Percentiles rank a stretch among this genome's conserved stretches.
phyloP scores from a whole-genome alignment of 148 eudicot species.

The Mesembryanthemum crystallinum region DNA sequence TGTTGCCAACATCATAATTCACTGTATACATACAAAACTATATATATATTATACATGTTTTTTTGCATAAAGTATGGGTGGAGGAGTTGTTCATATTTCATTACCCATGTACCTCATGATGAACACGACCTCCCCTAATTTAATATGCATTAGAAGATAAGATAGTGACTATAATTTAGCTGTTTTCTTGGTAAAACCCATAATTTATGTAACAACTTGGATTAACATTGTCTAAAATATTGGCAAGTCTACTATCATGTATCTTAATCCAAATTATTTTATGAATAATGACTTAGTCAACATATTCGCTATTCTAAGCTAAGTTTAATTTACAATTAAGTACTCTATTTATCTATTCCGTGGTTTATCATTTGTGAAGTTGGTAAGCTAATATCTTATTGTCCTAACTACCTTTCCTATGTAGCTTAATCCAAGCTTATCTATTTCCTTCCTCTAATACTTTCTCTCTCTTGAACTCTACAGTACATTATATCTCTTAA shows the following conservation, averaged over 20 bases:
- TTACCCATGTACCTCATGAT: conserved; percentile 24
- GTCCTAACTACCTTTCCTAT: conserved; percentile 26
- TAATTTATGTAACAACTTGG: conserved; percentile 20
- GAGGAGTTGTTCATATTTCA: conserved; percentile 22
- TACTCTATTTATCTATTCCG: conserved; percentile 11
- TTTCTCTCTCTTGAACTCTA: no score
- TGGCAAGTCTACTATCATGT: not conserved
- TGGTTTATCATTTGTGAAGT: conserved; percentile 22
- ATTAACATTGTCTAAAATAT: conserved; percentile 1
- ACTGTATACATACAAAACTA: conserved; percentile 1
- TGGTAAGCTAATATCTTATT: conserved; percentile 31
- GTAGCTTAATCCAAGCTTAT: conserved; percentile 5
- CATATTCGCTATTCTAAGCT: conserved; percentile 12
- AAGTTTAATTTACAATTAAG: conserved; percentile 19
- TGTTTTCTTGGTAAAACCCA: conserved; percentile 17
- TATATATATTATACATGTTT: conserved; percentile 15
- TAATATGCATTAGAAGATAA: not conserved
- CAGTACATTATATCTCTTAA: no score
- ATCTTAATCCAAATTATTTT: not conserved
- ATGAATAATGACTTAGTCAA: conserved; percentile 20
- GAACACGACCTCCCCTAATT: conserved; percentile 17
- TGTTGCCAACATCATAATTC: conserved; percentile 26
- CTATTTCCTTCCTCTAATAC: not conserved
- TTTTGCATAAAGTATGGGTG: conserved; percentile 4
- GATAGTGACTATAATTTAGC: not conserved